Evolutionary conservation across 2,329 filamentous ascomycete species (phyloP).

Genomic region (Talaromyces islandicus): DNA sequence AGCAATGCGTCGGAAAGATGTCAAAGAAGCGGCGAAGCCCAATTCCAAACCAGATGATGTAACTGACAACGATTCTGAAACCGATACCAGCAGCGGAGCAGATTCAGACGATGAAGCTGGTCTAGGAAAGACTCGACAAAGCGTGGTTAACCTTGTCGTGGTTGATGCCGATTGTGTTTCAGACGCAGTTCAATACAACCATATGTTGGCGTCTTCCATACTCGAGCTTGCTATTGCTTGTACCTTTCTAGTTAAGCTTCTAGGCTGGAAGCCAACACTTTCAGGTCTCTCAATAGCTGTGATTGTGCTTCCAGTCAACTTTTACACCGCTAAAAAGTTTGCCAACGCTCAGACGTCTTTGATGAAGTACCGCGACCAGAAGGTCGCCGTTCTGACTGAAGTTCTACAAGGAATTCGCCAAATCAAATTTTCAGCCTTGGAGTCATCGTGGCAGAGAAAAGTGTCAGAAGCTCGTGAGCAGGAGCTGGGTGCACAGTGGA

Average conservation of each 20-base stretch:
- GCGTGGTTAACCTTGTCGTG: slow-evolving; percentile 71
- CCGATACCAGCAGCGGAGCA: slow-evolving; percentile 25
- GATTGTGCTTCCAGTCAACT: slow-evolving; percentile 62
- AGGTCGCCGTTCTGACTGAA: slow-evolving; percentile 71
- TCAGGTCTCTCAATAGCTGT: slow-evolving; percentile 61
- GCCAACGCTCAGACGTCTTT: slow-evolving; percentile 59
- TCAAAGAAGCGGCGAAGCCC: slow-evolving; percentile 53
- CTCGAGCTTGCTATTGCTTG: slow-evolving; percentile 62
- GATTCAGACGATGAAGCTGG: slow-evolving; percentile 32
- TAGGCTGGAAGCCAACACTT: slow-evolving; percentile 66
- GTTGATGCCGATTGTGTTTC: slow-evolving; percentile 66
- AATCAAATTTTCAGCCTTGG: slow-evolving; percentile 76
- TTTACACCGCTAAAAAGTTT: slow-evolving; percentile 60
- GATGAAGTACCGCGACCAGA: slow-evolving; percentile 71
- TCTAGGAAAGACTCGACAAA: slow-evolving; percentile 56
- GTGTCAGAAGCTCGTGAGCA: slow-evolving; percentile 59
- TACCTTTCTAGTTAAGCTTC: slow-evolving; percentile 61
- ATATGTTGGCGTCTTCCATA: slow-evolving; percentile 56
- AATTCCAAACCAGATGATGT: slow-evolving; percentile 26
- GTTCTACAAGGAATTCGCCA: slow-evolving; percentile 73
- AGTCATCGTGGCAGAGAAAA: slow-evolving; percentile 68
- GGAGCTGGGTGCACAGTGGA: slow-evolving; percentile 63
- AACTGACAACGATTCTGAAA: slow-evolving; percentile 24
- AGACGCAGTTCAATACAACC: slow-evolving; percentile 62
- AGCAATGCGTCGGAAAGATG: slow-evolving; percentile 66